phyloP scores from a whole-genome alignment of 2,329 filamentous ascomycete genomes.

The Epichloe uncinata region DNA sequence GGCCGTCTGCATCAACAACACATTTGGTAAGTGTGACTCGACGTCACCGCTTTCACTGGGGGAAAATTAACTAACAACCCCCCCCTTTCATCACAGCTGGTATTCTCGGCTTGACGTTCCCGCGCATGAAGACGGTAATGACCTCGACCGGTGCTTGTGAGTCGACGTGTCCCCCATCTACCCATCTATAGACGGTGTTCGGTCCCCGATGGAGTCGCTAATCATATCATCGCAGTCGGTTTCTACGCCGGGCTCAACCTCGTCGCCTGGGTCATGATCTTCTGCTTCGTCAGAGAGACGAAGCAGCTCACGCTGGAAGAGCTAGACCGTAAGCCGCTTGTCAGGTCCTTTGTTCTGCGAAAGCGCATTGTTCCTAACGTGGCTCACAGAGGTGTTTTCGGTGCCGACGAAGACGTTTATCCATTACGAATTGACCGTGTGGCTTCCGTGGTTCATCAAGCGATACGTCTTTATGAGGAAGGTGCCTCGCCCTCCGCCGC shows the following conservation, averaged over 20 bases:
- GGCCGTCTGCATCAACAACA: slow-evolving; percentile 32
- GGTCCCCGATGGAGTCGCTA: too few species aligned
- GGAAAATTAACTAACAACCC: neutral
- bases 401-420: slow-evolving; percentile 20
- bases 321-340: slow-evolving; percentile 12
- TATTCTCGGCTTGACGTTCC: slow-evolving; percentile 35
- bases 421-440: slow-evolving; percentile 18
- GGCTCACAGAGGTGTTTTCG: slow-evolving; percentile 17
- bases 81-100: neutral
- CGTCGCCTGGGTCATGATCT: slow-evolving; percentile 31
- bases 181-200: neutral
- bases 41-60: too few species aligned
- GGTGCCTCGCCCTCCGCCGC: slow-evolving; percentile 18
- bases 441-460: slow-evolving; percentile 25
- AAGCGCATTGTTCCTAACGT: neutral
- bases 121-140: slow-evolving; percentile 22
- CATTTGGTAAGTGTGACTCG: slow-evolving; percentile 10
- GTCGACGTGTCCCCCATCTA: neutral
- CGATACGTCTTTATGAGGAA: slow-evolving; percentile 21
- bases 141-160: slow-evolving; percentile 18
- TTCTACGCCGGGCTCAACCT: slow-evolving; percentile 34
- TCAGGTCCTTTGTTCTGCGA: neutral
- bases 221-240: slow-evolving; percentile 11
- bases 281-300: slow-evolving; percentile 34
- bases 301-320: slow-evolving; percentile 35